Percentiles rank a stretch among this genome's conserved stretches.
phyloP scores from a whole-genome alignment of 2,329 filamentous ascomycete species.

The Phialemoniopsis sp. region DNA sequence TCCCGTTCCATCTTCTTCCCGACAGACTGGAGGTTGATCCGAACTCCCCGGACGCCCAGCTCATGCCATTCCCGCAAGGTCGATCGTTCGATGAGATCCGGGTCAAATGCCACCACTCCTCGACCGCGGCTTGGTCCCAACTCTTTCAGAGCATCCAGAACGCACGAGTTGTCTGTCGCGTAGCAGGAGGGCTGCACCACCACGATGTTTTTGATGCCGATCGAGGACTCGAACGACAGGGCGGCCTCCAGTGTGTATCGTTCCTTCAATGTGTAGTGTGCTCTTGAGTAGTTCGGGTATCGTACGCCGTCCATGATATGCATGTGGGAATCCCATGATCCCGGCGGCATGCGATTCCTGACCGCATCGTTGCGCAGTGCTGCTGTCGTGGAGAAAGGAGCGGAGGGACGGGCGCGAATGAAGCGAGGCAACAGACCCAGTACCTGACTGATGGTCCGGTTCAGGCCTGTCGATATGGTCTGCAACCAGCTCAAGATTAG shows the following conservation, averaged over 20 bases:
- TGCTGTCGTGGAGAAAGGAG: no score
- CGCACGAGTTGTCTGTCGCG: conserved; percentile 54
- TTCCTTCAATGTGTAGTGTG: conserved; percentile 43
- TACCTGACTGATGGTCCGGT: no score
- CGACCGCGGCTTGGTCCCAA: conserved; percentile 46
- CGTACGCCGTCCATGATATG: conserved; percentile 51
- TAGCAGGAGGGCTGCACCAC: conserved; percentile 61
- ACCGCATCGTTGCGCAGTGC: no score
- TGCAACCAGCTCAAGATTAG: no score
- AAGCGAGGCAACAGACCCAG: no score
- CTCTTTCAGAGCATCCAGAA: conserved; percentile 46
- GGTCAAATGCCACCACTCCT: conserved; percentile 54
- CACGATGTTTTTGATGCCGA: conserved; percentile 52
- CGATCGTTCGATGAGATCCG: conserved; percentile 25
- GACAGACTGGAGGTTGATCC: conserved; percentile 54
- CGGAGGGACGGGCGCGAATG: no score
- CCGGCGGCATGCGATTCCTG: conserved; percentile 25
- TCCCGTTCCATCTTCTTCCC: conserved; percentile 31
- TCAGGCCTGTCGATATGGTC: no score
- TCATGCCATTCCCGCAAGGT: conserved; percentile 49
- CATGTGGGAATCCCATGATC: conserved; percentile 61
- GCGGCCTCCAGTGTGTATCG: conserved; percentile 47
- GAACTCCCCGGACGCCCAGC: conserved; percentile 54
- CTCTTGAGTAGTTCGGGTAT: conserved; percentile 42
- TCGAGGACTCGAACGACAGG: conserved; percentile 40